Conservation (phyloP, 768 basidiomycete species). For the Psilocybe sp. region DNA sequence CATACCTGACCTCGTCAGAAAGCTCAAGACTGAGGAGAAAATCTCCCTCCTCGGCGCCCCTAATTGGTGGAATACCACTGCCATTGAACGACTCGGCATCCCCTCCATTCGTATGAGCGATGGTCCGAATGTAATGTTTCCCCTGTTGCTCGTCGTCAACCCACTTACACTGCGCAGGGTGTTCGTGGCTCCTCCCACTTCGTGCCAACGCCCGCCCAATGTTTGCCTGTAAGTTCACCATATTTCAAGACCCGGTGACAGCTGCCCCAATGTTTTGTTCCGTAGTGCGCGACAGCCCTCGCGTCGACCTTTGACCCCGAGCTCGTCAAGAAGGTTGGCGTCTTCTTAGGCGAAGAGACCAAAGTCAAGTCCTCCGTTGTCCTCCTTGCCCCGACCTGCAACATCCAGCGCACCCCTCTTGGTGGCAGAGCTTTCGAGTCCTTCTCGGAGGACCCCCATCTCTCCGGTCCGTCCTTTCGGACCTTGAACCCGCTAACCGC, state of each 20-base stretch:
- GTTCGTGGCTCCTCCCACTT: conserved; percentile 68
- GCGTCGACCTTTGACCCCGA: conserved; percentile 69
- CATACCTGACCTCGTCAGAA: conserved; percentile 48
- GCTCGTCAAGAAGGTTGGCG: conserved; percentile 51
- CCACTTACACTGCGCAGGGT: conserved; percentile 35
- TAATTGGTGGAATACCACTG: conserved; percentile 69
- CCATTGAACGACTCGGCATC: conserved; percentile 56
- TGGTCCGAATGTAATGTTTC: conserved; percentile 52
- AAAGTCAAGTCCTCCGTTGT: conserved; percentile 64
- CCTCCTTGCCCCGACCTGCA: conserved; percentile 72
- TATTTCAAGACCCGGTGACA: conserved; percentile 2
- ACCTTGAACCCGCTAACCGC: not conserved
- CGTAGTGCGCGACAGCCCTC: conserved; percentile 65
- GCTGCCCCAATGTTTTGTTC: conserved; percentile 2
- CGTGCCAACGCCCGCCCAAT: conserved; percentile 60
- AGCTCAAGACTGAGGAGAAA: conserved; percentile 61
- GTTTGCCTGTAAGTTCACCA: conserved; percentile 49
- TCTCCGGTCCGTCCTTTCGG: conserved; percentile 44
- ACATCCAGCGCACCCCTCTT: conserved; percentile 65
- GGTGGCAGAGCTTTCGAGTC: conserved; percentile 68
- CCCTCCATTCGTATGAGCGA: conserved; percentile 72
- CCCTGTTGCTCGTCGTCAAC: not conserved
- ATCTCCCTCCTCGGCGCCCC: conserved; percentile 60
- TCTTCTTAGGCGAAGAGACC: conserved; percentile 61
- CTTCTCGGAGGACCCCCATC: conserved; percentile 68